Evolutionary conservation across 495 filamentous ascomycete genomes (phyloP).

Genomic region (Aspergillus bridgeri): DNA sequence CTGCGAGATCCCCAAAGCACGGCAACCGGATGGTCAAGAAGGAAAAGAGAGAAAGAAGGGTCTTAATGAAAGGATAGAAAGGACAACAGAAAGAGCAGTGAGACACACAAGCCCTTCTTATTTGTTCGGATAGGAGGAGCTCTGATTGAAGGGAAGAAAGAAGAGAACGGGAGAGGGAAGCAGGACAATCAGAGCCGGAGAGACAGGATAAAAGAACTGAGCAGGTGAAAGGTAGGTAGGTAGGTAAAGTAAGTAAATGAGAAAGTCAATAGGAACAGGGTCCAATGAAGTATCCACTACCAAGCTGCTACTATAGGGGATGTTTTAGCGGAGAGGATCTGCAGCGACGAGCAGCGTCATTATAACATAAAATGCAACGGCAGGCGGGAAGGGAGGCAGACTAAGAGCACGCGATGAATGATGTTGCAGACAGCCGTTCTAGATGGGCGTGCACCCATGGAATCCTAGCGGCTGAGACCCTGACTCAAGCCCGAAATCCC

Average conservation of each 20-base stretch:
- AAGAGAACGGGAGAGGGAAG: conserved; percentile 2
- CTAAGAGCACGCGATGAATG: conserved; percentile 7
- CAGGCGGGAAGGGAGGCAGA: conserved; percentile 2
- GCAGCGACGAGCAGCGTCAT: conserved; percentile 6
- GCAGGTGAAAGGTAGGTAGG: too few relatives aligned
- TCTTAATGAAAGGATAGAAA: background rate
- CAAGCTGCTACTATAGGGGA: background rate
- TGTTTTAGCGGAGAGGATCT: background rate
- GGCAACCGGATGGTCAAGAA: background rate
- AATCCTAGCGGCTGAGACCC: conserved; percentile 14
- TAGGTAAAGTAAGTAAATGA: background rate
- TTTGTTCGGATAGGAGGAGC: background rate
- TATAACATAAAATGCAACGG: conserved; percentile 4
- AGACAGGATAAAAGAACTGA: background rate
- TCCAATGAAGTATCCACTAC: background rate
- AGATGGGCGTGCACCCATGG: conserved; percentile 12
- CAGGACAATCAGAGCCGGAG: background rate
- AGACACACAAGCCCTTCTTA: background rate
- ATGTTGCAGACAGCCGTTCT: conserved; percentile 19
- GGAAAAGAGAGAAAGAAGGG: conserved; percentile 5
- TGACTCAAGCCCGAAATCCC: conserved; percentile 4
- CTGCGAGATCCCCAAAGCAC: background rate
- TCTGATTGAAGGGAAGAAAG: background rate
- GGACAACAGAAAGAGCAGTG: background rate
- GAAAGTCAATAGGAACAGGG: background rate